Base-by-base conservation (phyloP, 345 rosid species). In the Populus alba region DNA sequence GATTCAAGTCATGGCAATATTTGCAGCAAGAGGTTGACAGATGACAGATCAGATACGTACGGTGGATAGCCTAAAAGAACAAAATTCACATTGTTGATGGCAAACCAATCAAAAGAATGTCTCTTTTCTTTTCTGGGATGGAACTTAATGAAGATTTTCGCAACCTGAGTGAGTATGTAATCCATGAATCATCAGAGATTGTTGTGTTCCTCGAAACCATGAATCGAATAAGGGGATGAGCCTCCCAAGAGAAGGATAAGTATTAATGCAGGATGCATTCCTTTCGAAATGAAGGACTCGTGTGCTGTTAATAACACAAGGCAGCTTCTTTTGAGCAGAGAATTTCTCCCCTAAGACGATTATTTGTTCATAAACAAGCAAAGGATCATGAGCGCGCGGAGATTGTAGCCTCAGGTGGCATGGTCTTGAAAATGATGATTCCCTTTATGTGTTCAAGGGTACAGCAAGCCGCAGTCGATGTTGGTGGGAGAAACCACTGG, bases 321-420 rank as follows among this genome's bases (percentile, higher is more conserved):
- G 82, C 82, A 86, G 71, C 70, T 81, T 72, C 79, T 96, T 47
- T 73, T 90, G 86, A 80, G 78, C 72, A 67, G 80, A 29, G 85
- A 88, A 74, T 85, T 83, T 57, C 83, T 94, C 62, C 97, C 97
- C 1, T 75, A 31, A 51, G 97, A 92, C 35, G 95, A 92, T 63
- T 96, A 94, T 66, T 79, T 94, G 80, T 94, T 92, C 78, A 90
- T 96, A 31, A 97, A 94, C 80, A 94, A 89, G 81, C 98, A 91
- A 78, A 76, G 97, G 86, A 89, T 93, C 68, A 93, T 94, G 97
- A 82, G 90, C 23, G 97, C 82, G 90, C 23, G 91, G 88, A 15
- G 75, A 74, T 61, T 92, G 96, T 79, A 91, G 92, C 83, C 90
- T 92, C 33, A 80, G 87, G 31, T 92, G 97, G 97, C 97, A 92